Evolutionary conservation across 495 filamentous ascomycete species (phyloP), one percentile per base, ranked within the genome.

Genomic region (Lasiosphaeriaceae sp.): DNA sequence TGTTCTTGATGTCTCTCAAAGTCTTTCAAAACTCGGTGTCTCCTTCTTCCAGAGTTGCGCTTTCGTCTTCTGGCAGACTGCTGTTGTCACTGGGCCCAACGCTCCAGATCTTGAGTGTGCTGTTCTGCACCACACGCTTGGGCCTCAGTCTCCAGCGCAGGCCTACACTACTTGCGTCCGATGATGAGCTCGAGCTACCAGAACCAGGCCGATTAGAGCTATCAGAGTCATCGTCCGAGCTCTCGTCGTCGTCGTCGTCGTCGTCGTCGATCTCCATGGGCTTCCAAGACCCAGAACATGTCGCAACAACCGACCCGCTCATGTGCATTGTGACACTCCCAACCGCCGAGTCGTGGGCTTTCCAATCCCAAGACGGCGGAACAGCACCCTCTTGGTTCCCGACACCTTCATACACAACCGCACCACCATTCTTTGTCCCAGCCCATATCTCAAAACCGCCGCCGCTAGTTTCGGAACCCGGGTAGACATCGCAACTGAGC

Each of bases 381-480:
- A 83, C 65, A 14, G 67, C 73, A 2, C 85, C 86, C 52, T 80
- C 80, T n/a, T 35, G 59, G 44, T 61, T 80, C 47, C 77, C 83
- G 6, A 83, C 78, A 31, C 86, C 79, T 55, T 81, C 81, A 90
- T 90, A 98, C 20, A 88, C 80, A 54, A 84, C 82, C 55, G 96
- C 87, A 14, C 72, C 67, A 0, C 94, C 95, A 75, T 90, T 86
- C n/a, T 72, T 83, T 2, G 89, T 89, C 16, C 92, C 92, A 34
- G 87, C 90, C 92, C 90, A 95, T 19, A 96, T 74, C 66, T 92
- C 88, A 69, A 85, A 84, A 2, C 84, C 85, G 1, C 72, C 85
- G 1, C 71, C 64, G 7, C 70, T 67, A 4, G 69, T 68, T 21
- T 73, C 73, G 3, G 55, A 56, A 9, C 71, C 71, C 0, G 70